phyloP scores from a whole-genome alignment of 2,329 filamentous ascomycete genomes.

The Nakataea oryzae region DNA sequence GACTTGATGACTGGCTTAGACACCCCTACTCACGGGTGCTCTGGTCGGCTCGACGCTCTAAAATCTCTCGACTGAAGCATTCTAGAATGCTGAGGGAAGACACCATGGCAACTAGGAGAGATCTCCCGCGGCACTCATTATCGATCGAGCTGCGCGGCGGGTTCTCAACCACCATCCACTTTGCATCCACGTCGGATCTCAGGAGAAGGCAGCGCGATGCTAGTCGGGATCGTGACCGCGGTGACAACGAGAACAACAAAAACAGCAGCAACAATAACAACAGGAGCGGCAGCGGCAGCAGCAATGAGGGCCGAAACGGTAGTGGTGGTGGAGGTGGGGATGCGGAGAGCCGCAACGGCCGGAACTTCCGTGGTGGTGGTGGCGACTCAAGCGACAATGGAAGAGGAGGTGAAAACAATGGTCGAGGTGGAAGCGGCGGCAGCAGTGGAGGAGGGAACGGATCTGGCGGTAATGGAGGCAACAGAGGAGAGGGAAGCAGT shows the following conservation, averaged over 20 bases:
- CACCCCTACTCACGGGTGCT: background rate
- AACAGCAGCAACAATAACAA: background rate
- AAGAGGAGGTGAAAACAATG: background rate
- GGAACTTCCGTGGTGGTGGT: background rate
- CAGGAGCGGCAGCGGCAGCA: background rate
- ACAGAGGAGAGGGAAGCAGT: conserved; percentile 1
- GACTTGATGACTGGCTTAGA: background rate
- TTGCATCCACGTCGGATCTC: background rate
- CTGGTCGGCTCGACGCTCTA: background rate
- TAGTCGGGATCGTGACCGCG: background rate
- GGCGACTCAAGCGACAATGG: conserved; percentile 3
- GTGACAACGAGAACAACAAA: no score
- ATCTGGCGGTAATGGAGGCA: conserved; percentile 2
- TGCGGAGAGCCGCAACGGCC: conserved; percentile 3
- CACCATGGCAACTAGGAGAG: background rate
- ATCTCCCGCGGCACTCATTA: background rate
- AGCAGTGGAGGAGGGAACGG: conserved; percentile 2
- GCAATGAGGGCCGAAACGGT: background rate
- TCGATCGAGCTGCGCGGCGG: background rate
- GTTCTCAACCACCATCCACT: background rate
- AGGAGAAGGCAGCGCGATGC: background rate
- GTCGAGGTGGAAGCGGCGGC: conserved; percentile 2
- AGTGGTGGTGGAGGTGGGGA: conserved; percentile 1
- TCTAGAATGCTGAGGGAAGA: background rate
- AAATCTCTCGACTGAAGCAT: background rate